Conservation (phyloP, 1,284 basidiomycete species). For the Fomitiporia mediterranea region DNA sequence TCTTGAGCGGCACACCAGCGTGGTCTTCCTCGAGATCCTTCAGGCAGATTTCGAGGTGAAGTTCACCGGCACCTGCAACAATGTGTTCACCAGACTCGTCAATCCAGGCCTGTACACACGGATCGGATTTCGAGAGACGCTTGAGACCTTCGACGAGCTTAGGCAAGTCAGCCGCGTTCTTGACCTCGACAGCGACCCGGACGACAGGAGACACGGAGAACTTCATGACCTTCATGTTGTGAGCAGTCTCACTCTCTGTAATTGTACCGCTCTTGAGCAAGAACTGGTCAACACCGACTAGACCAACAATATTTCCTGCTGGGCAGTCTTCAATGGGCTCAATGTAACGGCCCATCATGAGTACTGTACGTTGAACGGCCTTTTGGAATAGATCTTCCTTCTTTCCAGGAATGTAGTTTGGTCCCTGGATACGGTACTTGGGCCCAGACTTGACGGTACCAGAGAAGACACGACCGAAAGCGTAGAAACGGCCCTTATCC, state of each 20-base stretch:
- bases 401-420: constrained; percentile 98
- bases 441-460: constrained; percentile 96
- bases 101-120: constrained; percentile 98
- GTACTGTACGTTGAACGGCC: constrained; percentile 96
- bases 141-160: constrained; percentile 99
- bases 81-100: constrained; percentile 95
- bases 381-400: constrained; percentile 99
- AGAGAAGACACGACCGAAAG: constrained; percentile 99
- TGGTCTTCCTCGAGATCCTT: constrained; percentile 99
- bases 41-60: constrained; percentile 99
- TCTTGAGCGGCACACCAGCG: constrained; percentile 98
- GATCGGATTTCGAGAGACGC: constrained; percentile 99
- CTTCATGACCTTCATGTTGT: constrained; percentile 99
- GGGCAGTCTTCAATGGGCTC: constrained; percentile 99
- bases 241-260: constrained; percentile 96
- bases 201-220: constrained; percentile 99
- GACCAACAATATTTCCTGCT: constrained; percentile 97
- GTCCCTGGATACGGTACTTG: constrained; percentile 99
- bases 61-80: constrained; percentile 98
- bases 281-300: constrained; percentile 99
- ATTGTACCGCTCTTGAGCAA: constrained; percentile 99
- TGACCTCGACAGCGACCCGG: constrained; percentile 98
- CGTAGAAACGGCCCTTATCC: constrained; percentile 99
- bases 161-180: constrained; percentile 98
- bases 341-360: constrained; percentile 99